phyloP scores from a whole-genome alignment of 495 filamentous ascomycete species.

The Durotheca rogersii region DNA sequence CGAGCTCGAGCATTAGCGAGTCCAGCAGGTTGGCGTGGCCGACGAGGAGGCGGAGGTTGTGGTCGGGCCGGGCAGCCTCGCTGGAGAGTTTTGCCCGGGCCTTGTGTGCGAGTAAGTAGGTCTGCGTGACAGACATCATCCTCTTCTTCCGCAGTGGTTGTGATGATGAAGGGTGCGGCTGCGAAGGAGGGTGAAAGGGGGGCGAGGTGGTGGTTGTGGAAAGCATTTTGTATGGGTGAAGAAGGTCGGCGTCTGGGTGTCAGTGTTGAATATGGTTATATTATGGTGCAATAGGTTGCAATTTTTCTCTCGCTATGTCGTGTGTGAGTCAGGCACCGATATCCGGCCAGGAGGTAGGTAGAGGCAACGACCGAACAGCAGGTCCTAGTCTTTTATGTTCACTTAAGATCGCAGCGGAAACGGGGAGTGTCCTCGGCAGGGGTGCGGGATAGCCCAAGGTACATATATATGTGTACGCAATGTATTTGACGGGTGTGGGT shows the following conservation, averaged over 20 bases:
- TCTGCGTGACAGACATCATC: slow-evolving; percentile 96
- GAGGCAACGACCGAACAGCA: slow-evolving; percentile 29
- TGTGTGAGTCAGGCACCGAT: slow-evolving; percentile 42
- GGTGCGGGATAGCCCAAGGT: slow-evolving; percentile 14
- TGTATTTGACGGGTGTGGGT: too few species aligned
- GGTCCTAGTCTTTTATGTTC: slow-evolving; percentile 33
- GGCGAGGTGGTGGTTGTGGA: slow-evolving; percentile 27
- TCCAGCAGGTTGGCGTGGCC: slow-evolving; percentile 98
- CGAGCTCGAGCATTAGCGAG: slow-evolving; percentile 90
- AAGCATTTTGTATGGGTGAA: slow-evolving; percentile 32
- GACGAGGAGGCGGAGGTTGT: slow-evolving; percentile 91
- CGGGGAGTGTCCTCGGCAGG: slow-evolving; percentile 21
- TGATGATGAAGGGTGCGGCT: slow-evolving; percentile 24
- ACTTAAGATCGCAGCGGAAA: slow-evolving; percentile 23
- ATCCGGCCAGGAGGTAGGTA: slow-evolving; percentile 31
- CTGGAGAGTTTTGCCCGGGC: slow-evolving; percentile 91
- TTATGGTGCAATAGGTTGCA: slow-evolving; percentile 31
- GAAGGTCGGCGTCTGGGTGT: slow-evolving; percentile 17
- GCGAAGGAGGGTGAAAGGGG: slow-evolving; percentile 30
- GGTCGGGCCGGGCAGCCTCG: slow-evolving; percentile 86
- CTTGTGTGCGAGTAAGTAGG: slow-evolving; percentile 95
- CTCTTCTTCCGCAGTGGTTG: slow-evolving; percentile 43
- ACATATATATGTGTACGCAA: too few species aligned
- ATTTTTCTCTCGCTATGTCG: slow-evolving; percentile 33
- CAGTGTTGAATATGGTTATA: slow-evolving; percentile 4